Base-by-base conservation (phyloP, 192 early-diverging fungal genomes). In the Rhizophagus sp. region DNA sequence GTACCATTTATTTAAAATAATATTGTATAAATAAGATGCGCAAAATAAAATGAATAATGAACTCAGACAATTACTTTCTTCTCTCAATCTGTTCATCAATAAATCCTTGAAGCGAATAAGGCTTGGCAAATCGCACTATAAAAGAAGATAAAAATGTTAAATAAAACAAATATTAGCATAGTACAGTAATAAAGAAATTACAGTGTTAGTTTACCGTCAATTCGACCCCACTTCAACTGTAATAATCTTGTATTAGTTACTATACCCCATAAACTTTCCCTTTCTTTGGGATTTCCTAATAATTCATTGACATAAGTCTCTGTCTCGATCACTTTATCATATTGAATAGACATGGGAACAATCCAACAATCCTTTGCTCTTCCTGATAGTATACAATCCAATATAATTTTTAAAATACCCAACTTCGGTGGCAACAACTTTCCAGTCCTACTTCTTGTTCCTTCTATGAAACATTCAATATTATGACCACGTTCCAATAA, bases 321-420 rank as follows among this genome's bases (percentile, higher is more conserved):
- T 0, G 92, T 95, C 79, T 96, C 94, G 73, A 96, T 95, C 22
- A 91, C 90, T 83, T 94, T 96, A 77, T 95, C 95, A 80, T 96
- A 96, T 19, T 94, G 94, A 73, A 96, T 91, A 39, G 88, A 91
- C 82, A 96, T 92, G 4, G 95, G 95, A 1, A 95, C 93, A 63
- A 96, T 85, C 63, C 91, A 89, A 64, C 89, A 91, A 73, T 96
- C 95, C 17, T 85, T 81, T 24, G 91, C 87, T 19, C 89, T 81
- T 19, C 89, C 87, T 1, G 84, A 83, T 3, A 92, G 76, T 47
- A 96, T 85, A 36, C 91, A 88, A n/a, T 95, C 94, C 81, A 94
- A 78, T 11, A 96, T 83, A 64, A 96, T 93, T 83, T 96, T 96
- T 75, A 96, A 84, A 69, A 96, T 87, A 66, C 95, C 94, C 64